phyloP scores from a whole-genome alignment of 2,329 filamentous ascomycete genomes.

The Elsinoe fawcettii region DNA sequence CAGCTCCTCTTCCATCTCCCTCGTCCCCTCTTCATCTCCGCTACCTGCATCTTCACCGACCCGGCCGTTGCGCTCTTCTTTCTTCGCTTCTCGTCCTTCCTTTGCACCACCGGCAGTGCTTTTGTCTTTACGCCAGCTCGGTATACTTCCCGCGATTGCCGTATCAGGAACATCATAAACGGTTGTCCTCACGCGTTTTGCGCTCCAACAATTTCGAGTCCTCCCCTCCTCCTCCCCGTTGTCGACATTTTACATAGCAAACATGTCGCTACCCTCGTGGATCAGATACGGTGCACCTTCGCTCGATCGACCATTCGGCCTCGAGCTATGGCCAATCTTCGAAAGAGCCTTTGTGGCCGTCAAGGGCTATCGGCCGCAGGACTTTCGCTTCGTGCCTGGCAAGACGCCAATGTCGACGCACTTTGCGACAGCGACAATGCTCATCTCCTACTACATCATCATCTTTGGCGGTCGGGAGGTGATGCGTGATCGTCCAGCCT shows the following conservation, averaged over 20 bases:
- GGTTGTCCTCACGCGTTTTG: constrained; percentile 1
- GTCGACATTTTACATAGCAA: background rate
- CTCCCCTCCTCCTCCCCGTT: background rate
- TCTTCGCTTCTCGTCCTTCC: constrained; percentile 7
- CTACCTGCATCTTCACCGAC: background rate
- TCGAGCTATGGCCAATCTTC: constrained; percentile 91
- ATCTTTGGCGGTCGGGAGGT: constrained; percentile 88
- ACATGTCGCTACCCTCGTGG: constrained; percentile 48
- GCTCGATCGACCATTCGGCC: constrained; percentile 84
- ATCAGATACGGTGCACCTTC: constrained; percentile 56
- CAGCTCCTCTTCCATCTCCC: background rate
- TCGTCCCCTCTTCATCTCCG: background rate
- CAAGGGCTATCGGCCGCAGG: constrained; percentile 72
- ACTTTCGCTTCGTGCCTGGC: constrained; percentile 77
- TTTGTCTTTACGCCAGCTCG: background rate
- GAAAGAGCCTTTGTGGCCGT: constrained; percentile 71
- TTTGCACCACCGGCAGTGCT: background rate
- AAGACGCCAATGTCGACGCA: constrained; percentile 85
- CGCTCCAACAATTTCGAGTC: background rate
- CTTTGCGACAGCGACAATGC: constrained; percentile 69
- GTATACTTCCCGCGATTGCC: constrained; percentile 3
- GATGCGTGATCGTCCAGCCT: constrained; percentile 79
- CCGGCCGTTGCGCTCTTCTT: background rate
- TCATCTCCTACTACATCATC: constrained; percentile 82
- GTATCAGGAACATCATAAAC: background rate